These are phyloP conservation scores for Gomphus bonarii DNA, from an alignment of 1,284 basidiomycete genomes.

Conservation along the genomic window DNA sequence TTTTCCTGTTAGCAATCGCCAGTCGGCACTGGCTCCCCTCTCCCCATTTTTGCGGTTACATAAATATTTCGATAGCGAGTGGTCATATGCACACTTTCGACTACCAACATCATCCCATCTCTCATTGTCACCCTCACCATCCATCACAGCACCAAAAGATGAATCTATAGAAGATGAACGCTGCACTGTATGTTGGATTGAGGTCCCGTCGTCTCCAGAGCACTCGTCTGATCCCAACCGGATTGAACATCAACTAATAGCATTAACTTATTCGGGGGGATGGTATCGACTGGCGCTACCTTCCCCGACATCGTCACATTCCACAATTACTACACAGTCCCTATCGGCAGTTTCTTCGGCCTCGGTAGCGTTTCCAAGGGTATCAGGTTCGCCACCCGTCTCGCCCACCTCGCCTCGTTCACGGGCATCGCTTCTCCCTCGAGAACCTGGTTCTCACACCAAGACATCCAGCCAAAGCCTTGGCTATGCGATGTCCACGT, in stretches of 20 bases:
- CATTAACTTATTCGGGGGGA: constrained; percentile 81
- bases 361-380: constrained; percentile 32
- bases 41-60: constrained; percentile 75
- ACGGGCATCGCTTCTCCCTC: constrained; percentile 25
- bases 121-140: constrained; percentile 49
- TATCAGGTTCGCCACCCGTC: constrained; percentile 26
- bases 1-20: constrained; percentile 51
- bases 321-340: constrained; percentile 5
- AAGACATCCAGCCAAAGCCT: not conserved
- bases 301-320: constrained; percentile 23
- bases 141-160: constrained; percentile 41
- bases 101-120: constrained; percentile 79
- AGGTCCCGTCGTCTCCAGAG: constrained; percentile 38
- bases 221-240: constrained; percentile 15
- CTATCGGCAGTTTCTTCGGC: constrained; percentile 16
- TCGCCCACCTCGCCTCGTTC: constrained; percentile 44
- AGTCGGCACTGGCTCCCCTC: constrained; percentile 68
- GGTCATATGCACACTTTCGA: constrained; percentile 89
- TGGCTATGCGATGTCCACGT: not conserved
- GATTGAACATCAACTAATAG: constrained; percentile 66
- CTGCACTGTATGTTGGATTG: constrained; percentile 79
- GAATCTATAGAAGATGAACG: constrained; percentile 74
- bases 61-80: constrained; percentile 88
- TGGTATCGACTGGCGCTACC: constrained; percentile 85
- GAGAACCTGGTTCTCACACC: not conserved